phyloP scores from a whole-genome alignment of 2,329 filamentous ascomycete species.

The Neonectria magnoliae region DNA sequence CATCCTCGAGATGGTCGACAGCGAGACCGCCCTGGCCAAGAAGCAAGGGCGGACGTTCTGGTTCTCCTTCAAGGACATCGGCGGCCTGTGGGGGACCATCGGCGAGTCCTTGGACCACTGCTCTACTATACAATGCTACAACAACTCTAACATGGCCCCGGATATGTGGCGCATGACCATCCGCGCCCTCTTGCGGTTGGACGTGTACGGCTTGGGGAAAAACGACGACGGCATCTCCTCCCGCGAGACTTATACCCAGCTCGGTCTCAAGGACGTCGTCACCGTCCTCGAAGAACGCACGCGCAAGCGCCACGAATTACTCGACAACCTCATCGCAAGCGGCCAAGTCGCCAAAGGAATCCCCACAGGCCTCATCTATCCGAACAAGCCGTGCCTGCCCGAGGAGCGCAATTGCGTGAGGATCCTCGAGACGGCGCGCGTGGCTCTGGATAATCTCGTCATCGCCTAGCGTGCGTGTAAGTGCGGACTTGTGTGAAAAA shows the following conservation, averaged over 20 bases:
- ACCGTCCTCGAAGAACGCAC: constrained; percentile 62
- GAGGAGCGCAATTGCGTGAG: constrained; percentile 57
- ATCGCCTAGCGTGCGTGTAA: constrained; percentile 55
- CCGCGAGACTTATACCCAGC: constrained; percentile 45
- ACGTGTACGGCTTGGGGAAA: constrained; percentile 64
- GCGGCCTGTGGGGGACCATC: constrained; percentile 59
- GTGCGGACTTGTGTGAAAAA: not conserved
- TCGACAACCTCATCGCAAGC: constrained; percentile 57
- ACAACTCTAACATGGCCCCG: constrained; percentile 60
- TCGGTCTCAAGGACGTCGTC: constrained; percentile 66
- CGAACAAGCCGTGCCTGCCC: constrained; percentile 41
- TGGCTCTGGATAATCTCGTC: constrained; percentile 63
- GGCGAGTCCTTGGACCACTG: constrained; percentile 41
- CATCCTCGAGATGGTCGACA: constrained; percentile 65
- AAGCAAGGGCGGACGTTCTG: constrained; percentile 52
- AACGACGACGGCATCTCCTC: constrained; percentile 28
- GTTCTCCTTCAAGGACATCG: constrained; percentile 59
- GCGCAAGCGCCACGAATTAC: constrained; percentile 56
- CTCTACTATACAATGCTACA: constrained; percentile 44
- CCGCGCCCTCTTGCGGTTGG: constrained; percentile 63
- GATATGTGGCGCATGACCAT: constrained; percentile 64
- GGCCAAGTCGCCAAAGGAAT: constrained; percentile 46
- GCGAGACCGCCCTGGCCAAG: constrained; percentile 57
- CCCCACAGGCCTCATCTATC: constrained; percentile 42
- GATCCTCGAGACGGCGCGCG: constrained; percentile 64